These are phyloP conservation scores for Darksidea phi DNA, from an alignment of 495 filamentous ascomycete species.

Conservation along the genomic window DNA sequence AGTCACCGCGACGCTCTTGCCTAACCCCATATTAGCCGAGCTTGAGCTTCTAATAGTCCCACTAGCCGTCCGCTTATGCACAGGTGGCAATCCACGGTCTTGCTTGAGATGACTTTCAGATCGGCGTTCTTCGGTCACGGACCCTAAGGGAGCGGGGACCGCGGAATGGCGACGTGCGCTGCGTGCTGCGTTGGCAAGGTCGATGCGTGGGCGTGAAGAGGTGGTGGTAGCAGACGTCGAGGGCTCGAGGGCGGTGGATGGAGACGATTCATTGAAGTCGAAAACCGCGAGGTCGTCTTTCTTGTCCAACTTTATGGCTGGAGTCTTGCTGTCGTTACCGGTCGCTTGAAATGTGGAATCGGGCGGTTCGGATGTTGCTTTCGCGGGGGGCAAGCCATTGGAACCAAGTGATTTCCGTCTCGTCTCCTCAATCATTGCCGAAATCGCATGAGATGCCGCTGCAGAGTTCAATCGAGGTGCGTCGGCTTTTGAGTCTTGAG, in stretches of 20 bases:
- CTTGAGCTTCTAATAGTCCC: slow-evolving; percentile 7
- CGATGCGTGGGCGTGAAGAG: slow-evolving; percentile 6
- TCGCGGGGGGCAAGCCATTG: too few relatives aligned
- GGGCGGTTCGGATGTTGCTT: too few relatives aligned
- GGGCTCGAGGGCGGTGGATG: slow-evolving; percentile 1
- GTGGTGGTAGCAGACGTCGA: not conserved
- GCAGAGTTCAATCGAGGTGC: slow-evolving; percentile 25
- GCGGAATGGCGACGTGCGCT: slow-evolving; percentile 20
- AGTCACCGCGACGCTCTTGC: slow-evolving; percentile 2
- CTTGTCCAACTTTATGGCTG: slow-evolving; percentile 26
- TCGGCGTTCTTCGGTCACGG: slow-evolving; percentile 3
- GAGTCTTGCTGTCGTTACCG: not conserved
- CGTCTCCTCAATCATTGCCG: slow-evolving; percentile 16
- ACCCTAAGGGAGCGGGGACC: not conserved
- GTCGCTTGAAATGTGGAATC: too few relatives aligned
- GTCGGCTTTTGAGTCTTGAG: not conserved
- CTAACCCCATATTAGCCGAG: not conserved
- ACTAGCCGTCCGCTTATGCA: slow-evolving; percentile 17
- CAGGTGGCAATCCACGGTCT: slow-evolving; percentile 8
- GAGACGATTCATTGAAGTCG: slow-evolving; percentile 44
- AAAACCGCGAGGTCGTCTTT: slow-evolving; percentile 38
- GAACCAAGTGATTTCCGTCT: not conserved
- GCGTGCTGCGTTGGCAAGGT: slow-evolving; percentile 18
- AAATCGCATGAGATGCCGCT: slow-evolving; percentile 26
- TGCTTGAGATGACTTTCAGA: not conserved